Conservation (phyloP, 345 rosid species). For the Hibiscus syriacus region DNA sequence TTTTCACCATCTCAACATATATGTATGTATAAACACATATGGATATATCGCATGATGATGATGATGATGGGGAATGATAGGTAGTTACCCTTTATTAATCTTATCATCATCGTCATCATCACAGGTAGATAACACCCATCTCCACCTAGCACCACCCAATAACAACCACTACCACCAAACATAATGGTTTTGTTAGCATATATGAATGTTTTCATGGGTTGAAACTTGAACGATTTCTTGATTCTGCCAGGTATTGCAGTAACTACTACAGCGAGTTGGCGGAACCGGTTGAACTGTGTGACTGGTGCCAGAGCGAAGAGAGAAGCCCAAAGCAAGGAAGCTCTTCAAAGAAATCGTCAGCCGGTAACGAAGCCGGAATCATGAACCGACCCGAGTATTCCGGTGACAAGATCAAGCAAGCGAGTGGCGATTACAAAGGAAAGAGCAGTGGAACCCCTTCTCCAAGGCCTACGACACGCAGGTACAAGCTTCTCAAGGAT, state of each 20-base stretch:
- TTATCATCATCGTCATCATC: slow-evolving; percentile 6
- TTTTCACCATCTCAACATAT: not conserved
- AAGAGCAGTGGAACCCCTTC: slow-evolving; percentile 54
- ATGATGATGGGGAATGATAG: not conserved
- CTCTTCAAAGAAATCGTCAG: slow-evolving; percentile 38
- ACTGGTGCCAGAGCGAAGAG: slow-evolving; percentile 87
- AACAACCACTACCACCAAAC: slow-evolving; percentile 10
- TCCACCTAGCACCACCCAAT: slow-evolving; percentile 16
- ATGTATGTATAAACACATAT: not conserved
- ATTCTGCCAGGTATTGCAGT: slow-evolving; percentile 68
- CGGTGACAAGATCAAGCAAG: slow-evolving; percentile 47
- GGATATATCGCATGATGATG: not conserved
- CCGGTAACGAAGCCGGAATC: slow-evolving; percentile 25
- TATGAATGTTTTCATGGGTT: no score
- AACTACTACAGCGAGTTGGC: slow-evolving; percentile 63
- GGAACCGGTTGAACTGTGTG: slow-evolving; percentile 62
- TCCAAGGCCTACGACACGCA: slow-evolving; percentile 72
- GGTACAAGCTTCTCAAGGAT: slow-evolving; percentile 99
- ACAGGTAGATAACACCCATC: slow-evolving; percentile 12
- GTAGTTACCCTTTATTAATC: slow-evolving; percentile 18
- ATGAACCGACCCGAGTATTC: slow-evolving; percentile 56
- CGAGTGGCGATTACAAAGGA: slow-evolving; percentile 31
- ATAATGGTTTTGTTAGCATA: slow-evolving; percentile 10
- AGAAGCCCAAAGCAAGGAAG: slow-evolving; percentile 30
- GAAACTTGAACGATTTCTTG: slow-evolving; percentile 2